Base-by-base conservation (phyloP, 768 basidiomycete genomes). In the Collybiopsis luxurians region DNA sequence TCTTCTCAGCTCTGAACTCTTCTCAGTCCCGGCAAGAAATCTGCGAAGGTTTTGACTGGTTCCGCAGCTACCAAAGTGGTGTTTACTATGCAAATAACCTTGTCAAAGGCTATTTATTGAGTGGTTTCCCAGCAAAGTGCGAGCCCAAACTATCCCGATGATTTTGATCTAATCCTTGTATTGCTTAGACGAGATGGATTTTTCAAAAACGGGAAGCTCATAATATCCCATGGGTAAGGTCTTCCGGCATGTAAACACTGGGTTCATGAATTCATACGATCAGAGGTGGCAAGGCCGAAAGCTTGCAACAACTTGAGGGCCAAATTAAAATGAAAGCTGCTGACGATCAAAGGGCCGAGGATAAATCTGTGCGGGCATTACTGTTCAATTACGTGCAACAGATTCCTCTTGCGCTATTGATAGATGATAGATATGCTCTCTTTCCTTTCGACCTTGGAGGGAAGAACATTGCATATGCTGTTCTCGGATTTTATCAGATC, bases 221-320 rank as follows among this genome's bases (percentile, higher is more conserved):
- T 94, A 43, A 83, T 94, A 49, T 94, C 91, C 7, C 91, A 94
- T 67, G 92, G 90, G 91, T 93, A 59, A 55, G 81, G 65, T n/a
- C n/a, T n/a, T n/a, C n/a, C n/a, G n/a, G n/a, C n/a, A n/a, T n/a
- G n/a, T n/a, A n/a, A n/a, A n/a, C n/a, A n/a, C n/a, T n/a, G n/a
- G n/a, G n/a, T n/a, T n/a, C n/a, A n/a, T n/a, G n/a, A n/a, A n/a
- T 17, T 31, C 15, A 30, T 26, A 6, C 15, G 10, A n/a, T 40
- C 56, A 88, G 87, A 11, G 89, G 90, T 4, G 89, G 89, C 2
- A 87, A 81, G 66, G 79, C 87, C 0, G 85, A 85, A 66, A 84
- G 82, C 56, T 38, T 82, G 2, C 75, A 80, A 55, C 73, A 63
- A 6, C 67, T 69, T 42, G 64, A 73, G 57, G 80, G 84, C 46